Conservation (phyloP, 179 eudicot species). For the Patellifolia procumbens region DNA sequence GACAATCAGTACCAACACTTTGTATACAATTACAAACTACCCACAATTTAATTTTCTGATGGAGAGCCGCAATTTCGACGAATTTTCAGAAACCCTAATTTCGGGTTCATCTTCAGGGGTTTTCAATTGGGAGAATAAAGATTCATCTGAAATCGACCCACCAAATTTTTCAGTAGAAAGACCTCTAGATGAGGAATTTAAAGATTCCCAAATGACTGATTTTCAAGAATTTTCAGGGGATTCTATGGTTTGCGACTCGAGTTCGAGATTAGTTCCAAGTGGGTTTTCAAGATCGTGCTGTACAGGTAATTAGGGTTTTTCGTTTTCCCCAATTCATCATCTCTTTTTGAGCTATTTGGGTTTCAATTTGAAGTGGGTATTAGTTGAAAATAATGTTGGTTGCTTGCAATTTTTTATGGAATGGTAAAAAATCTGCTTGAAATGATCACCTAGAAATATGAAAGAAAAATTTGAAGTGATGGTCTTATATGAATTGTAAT, state of each 20-base stretch:
- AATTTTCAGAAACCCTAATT: constrained; percentile 41
- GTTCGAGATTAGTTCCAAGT: constrained; percentile 47
- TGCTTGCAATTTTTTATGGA: background rate
- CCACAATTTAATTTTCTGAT: constrained; percentile 18
- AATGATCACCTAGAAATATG: background rate
- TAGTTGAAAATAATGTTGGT: background rate
- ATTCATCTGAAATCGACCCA: background rate
- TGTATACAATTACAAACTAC: background rate
- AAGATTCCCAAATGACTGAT: constrained; percentile 46
- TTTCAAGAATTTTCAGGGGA: constrained; percentile 47
- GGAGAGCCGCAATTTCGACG: constrained; percentile 38
- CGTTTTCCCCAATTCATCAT: background rate
- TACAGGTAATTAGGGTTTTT: constrained; percentile 51
- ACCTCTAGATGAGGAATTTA: constrained; percentile 28
- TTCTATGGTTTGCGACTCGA: constrained; percentile 63
- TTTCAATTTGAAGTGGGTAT: background rate
- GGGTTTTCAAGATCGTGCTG: constrained; percentile 56
- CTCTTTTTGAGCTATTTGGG: background rate
- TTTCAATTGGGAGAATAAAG: constrained; percentile 37
- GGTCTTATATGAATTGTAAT: no score
- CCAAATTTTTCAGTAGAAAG: background rate
- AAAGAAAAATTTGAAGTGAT: no score
- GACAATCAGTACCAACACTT: background rate
- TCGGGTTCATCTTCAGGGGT: constrained; percentile 36
- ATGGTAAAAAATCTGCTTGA: background rate